Conservation (phyloP, 495 filamentous ascomycete genomes). For the Penicillium steckii region DNA sequence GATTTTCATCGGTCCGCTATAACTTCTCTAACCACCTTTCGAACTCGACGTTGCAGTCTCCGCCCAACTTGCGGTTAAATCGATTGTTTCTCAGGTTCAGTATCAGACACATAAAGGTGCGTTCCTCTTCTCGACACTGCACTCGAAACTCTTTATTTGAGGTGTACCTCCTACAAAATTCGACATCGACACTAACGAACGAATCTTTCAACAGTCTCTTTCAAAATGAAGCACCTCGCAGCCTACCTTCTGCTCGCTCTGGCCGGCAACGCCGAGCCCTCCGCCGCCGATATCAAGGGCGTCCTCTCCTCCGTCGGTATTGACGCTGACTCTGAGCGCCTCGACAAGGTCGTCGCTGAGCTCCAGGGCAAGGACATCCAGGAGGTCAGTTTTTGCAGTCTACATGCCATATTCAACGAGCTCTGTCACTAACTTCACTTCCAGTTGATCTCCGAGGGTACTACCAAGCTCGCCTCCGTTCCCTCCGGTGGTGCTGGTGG, state of each 20-base stretch:
- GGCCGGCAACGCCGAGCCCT: constrained; percentile 88
- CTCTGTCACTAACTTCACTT: constrained; percentile 17
- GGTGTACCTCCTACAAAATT: constrained; percentile 7
- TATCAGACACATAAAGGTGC: constrained; percentile 28
- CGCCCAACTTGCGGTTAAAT: constrained; percentile 86
- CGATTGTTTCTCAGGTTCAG: constrained; percentile 89
- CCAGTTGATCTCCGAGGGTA: constrained; percentile 90
- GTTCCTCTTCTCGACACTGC: background rate
- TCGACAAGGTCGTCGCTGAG: constrained; percentile 81
- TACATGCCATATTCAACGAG: background rate
- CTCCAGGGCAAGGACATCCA: constrained; percentile 97
- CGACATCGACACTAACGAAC: constrained; percentile 12
- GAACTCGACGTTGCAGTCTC: constrained; percentile 86
- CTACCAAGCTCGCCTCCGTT: constrained; percentile 94
- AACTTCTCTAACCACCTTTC: constrained; percentile 27
- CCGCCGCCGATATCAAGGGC: constrained; percentile 80
- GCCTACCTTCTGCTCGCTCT: constrained; percentile 96
- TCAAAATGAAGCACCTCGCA: constrained; percentile 99
- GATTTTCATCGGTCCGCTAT: constrained; percentile 27
- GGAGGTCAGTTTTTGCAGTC: constrained; percentile 59
- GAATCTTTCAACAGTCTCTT: constrained; percentile 26
- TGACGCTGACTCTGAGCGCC: constrained; percentile 86
- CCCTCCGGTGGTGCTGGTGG: constrained; percentile 84
- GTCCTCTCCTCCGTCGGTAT: constrained; percentile 95
- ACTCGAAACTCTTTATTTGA: background rate